phyloP scores from a whole-genome alignment of 108 stramenopile species.

The Chaetoceros tenuissimus region DNA sequence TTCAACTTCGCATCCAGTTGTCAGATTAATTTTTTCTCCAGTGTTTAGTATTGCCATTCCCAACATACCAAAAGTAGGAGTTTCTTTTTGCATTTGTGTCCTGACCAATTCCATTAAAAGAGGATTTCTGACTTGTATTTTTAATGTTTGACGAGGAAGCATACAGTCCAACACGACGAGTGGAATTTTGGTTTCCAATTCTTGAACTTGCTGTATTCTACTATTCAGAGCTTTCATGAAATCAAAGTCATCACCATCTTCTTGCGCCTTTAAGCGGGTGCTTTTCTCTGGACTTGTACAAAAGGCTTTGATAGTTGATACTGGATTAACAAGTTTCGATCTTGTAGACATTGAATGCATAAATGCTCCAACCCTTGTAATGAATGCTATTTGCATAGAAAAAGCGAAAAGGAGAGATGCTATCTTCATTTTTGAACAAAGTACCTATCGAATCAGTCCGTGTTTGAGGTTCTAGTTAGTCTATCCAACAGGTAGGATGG shows the following conservation, averaged over 20 bases:
- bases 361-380: no score
- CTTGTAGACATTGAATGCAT: no score
- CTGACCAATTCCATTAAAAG: conserved; percentile 44
- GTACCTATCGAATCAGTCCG: no score
- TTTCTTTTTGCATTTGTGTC: conserved; percentile 34
- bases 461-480: no score
- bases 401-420: no score
- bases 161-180: conserved; percentile 60
- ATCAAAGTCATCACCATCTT: conserved; percentile 22
- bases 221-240: conserved; percentile 40
- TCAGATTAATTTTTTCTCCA: conserved; percentile 37
- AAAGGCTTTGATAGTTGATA: no score
- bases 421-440: no score
- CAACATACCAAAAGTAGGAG: conserved; percentile 50
- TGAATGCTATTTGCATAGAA: no score
- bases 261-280: no score
- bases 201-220: conserved; percentile 29
- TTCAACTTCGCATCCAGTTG: conserved; percentile 47
- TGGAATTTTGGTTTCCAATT: conserved; percentile 29
- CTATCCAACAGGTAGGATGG: no score
- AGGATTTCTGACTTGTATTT: conserved; percentile 44
- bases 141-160: conserved; percentile 62
- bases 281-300: no score
- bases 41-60: conserved; percentile 36
- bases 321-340: no score